Percentiles rank a stretch among this genome's conserved stretches.
Evolutionary conservation across 2,329 filamentous ascomycete species (phyloP).

Genomic region (Alternaria longipes): DNA sequence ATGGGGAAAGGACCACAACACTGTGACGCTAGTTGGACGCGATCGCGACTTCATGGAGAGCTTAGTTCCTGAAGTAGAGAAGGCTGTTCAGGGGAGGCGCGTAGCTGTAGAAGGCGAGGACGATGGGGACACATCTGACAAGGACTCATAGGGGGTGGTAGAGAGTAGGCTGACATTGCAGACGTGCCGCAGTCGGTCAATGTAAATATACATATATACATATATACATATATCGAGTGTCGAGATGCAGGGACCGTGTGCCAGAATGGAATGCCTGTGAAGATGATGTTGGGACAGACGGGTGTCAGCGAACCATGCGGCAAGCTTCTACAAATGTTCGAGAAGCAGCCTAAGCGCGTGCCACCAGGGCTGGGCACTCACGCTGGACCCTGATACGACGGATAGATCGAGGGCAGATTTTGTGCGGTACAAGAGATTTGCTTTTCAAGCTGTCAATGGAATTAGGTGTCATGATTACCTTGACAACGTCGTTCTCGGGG

Average conservation of each 20-base stretch:
- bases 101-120: conserved; percentile 73
- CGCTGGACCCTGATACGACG: conserved; percentile 3
- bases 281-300: conserved; percentile 23
- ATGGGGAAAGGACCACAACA: conserved; percentile 88
- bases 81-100: conserved; percentile 76
- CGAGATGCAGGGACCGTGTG: conserved; percentile 23
- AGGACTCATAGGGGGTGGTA: conserved; percentile 44
- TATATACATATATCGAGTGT: neutral
- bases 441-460: neutral
- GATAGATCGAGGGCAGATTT: conserved; percentile 7
- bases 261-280: conserved; percentile 27
- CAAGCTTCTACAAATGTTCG: conserved; percentile 41
- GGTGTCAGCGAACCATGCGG: conserved; percentile 20
- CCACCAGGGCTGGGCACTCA: conserved; percentile 4
- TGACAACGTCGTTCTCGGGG: neutral
- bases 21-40: conserved; percentile 84
- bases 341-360: conserved; percentile 33
- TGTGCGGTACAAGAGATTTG: neutral
- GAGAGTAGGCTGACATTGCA: conserved; percentile 26
- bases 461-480: neutral
- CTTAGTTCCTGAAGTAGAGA: conserved; percentile 78
- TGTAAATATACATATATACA: neutral
- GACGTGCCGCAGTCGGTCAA: conserved; percentile 5
- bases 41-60: conserved; percentile 81
- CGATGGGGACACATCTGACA: conserved; percentile 52